Percentiles rank a stretch among this genome's conserved stretches.
phyloP scores from a whole-genome alignment of 2,329 filamentous ascomycete genomes.

The Penicillium rolfsii region DNA sequence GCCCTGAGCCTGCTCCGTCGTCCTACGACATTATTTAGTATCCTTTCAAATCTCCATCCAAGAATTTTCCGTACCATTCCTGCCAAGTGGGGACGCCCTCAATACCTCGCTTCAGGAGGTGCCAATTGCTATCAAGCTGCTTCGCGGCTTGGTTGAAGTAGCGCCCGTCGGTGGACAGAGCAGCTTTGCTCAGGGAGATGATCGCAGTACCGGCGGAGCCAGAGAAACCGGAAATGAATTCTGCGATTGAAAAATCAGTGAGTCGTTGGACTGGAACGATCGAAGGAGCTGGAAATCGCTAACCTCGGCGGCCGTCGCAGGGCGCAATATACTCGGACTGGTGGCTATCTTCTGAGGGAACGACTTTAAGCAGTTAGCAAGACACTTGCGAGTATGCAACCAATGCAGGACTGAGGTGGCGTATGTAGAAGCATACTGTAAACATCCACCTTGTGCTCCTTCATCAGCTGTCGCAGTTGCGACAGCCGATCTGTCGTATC shows the following conservation, averaged over 20 bases:
- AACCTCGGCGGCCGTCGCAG: constrained; percentile 84
- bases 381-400: constrained; percentile 12
- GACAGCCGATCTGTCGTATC: constrained; percentile 77
- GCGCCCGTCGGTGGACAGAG: constrained; percentile 89
- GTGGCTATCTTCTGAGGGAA: constrained; percentile 96
- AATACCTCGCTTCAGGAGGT: constrained; percentile 86
- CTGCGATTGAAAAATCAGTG: constrained; percentile 43
- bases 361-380: constrained; percentile 63
- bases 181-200: constrained; percentile 81
- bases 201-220: constrained; percentile 94
- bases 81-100: constrained; percentile 97
- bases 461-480: constrained; percentile 82
- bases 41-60: neutral
- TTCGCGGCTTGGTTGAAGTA: constrained; percentile 97
- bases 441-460: constrained; percentile 80
- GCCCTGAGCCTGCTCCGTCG: constrained; percentile 78
- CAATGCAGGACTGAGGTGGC: neutral
- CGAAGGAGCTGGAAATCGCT: constrained; percentile 25
- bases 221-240: constrained; percentile 90
- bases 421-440: constrained; percentile 68
- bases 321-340: constrained; percentile 97
- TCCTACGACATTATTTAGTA: constrained; percentile 47
- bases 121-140: constrained; percentile 90
- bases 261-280: constrained; percentile 10
- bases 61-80: constrained; percentile 69